Evolutionary conservation across 2,329 filamentous ascomycete species (phyloP).

Genomic region (Neonectria neomacrospora): DNA sequence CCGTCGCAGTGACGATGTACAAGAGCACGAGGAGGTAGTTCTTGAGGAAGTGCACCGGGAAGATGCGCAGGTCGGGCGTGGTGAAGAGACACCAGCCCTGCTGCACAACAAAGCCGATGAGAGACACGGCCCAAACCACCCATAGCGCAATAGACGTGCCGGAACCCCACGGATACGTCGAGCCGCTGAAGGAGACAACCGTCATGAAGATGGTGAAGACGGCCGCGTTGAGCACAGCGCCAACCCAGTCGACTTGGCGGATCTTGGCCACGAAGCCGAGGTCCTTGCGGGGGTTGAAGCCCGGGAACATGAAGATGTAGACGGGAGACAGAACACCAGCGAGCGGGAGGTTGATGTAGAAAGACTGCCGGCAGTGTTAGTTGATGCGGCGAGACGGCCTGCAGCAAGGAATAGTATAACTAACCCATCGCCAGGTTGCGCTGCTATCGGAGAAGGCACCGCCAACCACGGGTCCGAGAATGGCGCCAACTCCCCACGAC

Average conservation of each 20-base stretch:
- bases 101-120: constrained; percentile 58
- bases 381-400: background rate
- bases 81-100: constrained; percentile 60
- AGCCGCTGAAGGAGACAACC: constrained; percentile 62
- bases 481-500: constrained; percentile 54
- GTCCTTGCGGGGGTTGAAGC: constrained; percentile 36
- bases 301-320: constrained; percentile 57
- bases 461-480: constrained; percentile 57
- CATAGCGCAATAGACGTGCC: constrained; percentile 59
- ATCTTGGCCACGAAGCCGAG: constrained; percentile 34
- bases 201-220: constrained; percentile 56
- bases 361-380: constrained; percentile 43
- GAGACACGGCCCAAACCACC: constrained; percentile 56
- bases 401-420: background rate
- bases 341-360: constrained; percentile 62
- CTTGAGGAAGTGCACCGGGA: constrained; percentile 29
- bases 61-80: constrained; percentile 45
- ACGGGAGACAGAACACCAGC: constrained; percentile 55
- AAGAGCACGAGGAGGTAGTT: constrained; percentile 53
- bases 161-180: constrained; percentile 59
- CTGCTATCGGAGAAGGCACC: constrained; percentile 55
- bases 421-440: constrained; percentile 54
- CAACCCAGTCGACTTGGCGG: constrained; percentile 46
- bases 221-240: constrained; percentile 43
- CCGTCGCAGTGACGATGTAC: constrained; percentile 52